A percentile compares a stretch with the other conserved stretches of the same genome.
phyloP scores from a whole-genome alignment of 2,329 filamentous ascomycete genomes.

The Fusarium ramigenum region DNA sequence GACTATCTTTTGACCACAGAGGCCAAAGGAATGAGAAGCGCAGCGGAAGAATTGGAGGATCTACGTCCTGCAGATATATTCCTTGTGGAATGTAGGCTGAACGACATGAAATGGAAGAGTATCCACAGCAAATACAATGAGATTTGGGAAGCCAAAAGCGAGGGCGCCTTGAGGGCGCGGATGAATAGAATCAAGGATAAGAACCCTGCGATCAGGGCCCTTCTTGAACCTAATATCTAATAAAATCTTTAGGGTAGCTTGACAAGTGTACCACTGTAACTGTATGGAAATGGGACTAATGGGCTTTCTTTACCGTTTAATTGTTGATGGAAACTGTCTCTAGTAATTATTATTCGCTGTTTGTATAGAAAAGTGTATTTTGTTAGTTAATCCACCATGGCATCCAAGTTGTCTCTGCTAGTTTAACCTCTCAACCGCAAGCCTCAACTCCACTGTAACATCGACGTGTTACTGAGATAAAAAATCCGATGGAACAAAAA shows the following conservation, averaged over 20 bases:
- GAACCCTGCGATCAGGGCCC: background rate
- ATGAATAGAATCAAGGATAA: background rate
- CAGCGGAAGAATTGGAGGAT: background rate
- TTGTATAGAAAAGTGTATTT: background rate
- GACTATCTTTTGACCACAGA: background rate
- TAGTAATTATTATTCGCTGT: background rate
- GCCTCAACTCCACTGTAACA: background rate
- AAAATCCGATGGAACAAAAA: accelerated
- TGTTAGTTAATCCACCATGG: background rate
- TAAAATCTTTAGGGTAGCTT: background rate
- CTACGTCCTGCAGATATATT: background rate
- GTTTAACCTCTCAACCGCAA: no score
- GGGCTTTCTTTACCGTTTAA: background rate
- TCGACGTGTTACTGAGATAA: background rate
- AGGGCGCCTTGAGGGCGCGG: background rate
- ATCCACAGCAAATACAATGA: background rate
- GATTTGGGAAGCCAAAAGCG: background rate
- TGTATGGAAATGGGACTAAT: background rate
- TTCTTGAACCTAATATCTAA: background rate
- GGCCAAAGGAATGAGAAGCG: background rate
- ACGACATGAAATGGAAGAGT: background rate
- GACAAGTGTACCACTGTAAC: background rate
- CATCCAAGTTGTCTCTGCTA: no score
- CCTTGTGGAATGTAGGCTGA: background rate
- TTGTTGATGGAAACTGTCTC: background rate